Evolutionary conservation across 345 rosid species (phyloP).

Genomic region (Viola odorata): DNA sequence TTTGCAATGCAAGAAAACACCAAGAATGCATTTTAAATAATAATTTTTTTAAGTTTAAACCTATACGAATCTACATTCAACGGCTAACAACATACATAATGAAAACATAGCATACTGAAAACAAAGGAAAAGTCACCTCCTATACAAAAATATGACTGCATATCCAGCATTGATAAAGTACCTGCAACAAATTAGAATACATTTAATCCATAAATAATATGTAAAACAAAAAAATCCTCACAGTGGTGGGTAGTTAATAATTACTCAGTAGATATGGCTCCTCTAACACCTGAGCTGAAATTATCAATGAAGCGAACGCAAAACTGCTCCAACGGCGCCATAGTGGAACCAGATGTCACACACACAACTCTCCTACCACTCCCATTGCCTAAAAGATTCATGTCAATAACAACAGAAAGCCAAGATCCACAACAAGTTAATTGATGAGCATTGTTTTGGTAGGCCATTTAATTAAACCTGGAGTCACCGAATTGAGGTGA

Average conservation of each 20-base stretch:
- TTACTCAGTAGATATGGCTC: slow-evolving; percentile 88
- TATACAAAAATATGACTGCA: slow-evolving; percentile 66
- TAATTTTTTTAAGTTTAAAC: too few species aligned
- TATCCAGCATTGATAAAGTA: slow-evolving; percentile 81
- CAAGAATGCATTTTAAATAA: too few species aligned
- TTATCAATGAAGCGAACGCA: slow-evolving; percentile 91
- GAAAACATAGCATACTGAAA: too few species aligned
- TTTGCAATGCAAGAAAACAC: too few species aligned
- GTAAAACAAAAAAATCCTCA: too few species aligned
- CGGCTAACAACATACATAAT: too few species aligned
- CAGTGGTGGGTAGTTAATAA: too few species aligned
- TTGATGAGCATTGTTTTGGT: neutral
- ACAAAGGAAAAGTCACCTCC: slow-evolving; percentile 44
- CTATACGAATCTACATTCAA: too few species aligned
- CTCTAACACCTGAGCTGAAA: slow-evolving; percentile 74
- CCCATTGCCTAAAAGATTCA: too few species aligned
- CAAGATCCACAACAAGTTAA: neutral
- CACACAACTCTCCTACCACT: neutral
- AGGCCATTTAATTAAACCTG: neutral
- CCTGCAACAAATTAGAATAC: slow-evolving; percentile 32
- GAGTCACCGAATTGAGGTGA: neutral
- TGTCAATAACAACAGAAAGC: neutral
- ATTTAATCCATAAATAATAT: too few species aligned
- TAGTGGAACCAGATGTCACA: neutral
- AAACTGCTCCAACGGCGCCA: neutral